Evolutionary conservation across 2,329 filamentous ascomycete genomes (phyloP), one percentile per base, ranked within the genome.

Genomic region (Paecilomyces variotii): DNA sequence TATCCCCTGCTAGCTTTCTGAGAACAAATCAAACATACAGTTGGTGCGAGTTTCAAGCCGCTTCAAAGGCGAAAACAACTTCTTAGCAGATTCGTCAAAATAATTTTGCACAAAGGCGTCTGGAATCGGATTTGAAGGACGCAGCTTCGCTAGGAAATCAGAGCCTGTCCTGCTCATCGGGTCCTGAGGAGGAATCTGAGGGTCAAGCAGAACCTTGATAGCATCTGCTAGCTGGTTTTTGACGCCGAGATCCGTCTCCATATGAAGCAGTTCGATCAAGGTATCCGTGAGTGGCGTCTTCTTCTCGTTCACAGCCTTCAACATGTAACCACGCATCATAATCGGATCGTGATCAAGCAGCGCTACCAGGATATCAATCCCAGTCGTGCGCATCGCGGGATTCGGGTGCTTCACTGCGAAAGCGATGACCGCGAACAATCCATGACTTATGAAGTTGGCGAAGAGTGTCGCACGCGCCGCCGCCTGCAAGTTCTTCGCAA

Each of bases 191-290:
- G 81, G 80, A 54, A 84, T 73, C 74, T 86, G 76, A 70, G 91
- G 80, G 64, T 97, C 94, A 35, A 99, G 82, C 10, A 99, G 80
- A 25, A 97, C 89, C 75, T 96, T 97, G 71, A 99, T 87, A 6
- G 93, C 91, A 76, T 99, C 94, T 2, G 92, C 91, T 68, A 97
- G 88, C 72, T 97, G 94, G 28, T 91, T 91, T 75, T 96, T 97
- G 62, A 97, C 91, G 0, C 94, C 94, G 14, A 97, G 80, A 69
- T 99, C 94, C 19, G 90, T 88, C 76, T 99, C 94, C 1, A 94
- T 87, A 53, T 97, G 82, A 1, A 99, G 82, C 50, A 99, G 81
- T 66, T 97, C 93, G 59, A 97, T 96, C 49, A 99, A 78, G 0
- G 90, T 95, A 70, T 97, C 94, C 1, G 91, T 97, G 57, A 99